Evolutionary conservation across 1,284 basidiomycete genomes (phyloP), one percentile per base, ranked within the genome.

Genomic region (Trichosporon faecale): DNA sequence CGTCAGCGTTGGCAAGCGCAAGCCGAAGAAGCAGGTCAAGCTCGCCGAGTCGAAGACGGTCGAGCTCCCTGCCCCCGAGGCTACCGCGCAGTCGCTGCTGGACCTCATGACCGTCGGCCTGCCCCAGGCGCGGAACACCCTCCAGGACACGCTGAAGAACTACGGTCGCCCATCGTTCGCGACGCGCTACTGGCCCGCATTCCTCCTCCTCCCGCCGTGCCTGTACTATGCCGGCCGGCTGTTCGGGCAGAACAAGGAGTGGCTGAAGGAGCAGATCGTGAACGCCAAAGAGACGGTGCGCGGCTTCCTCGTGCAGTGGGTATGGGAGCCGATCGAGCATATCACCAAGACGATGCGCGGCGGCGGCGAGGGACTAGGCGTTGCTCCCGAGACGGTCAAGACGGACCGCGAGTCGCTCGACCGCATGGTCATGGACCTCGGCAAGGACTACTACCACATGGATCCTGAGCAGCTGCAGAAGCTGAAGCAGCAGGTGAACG

Each of bases 401-500:
- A 76, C 78, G 57, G 83, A 84, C 71, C 77, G 81, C 68, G 80
- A 96, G 91, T 94, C 92, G 25, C 86, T 99, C 14, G 92, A 98
- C 83, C 87, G 96, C 46, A 99, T 99, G 96, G 90, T 94, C 3
- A 82, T 94, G 1, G 88, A 91, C 33, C 88, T 98, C 3, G 93
- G 93, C 0, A 86, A 87, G 70, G 96, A 98, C 74, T 90, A 92
- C 69, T 83, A 83, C 68, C 78, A 84, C 67, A 73, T 84, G n/a
- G 72, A 85, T 1, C 85, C 87, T 1, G 83, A 85, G 2, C 88
- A 92, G 77, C 86, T 98, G 29, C 86, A 86, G 3, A 85, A 84
- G 6, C 85, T 98, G 8, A 88, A 91, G 0, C 77, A 82, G 16
- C 89, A 90, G 75, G 89, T 98, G 64, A 87, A 88, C 49, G 84